Evolutionary conservation across 1,284 basidiomycete species (phyloP).

Genomic region (Trichosporon coremiiforme): DNA sequence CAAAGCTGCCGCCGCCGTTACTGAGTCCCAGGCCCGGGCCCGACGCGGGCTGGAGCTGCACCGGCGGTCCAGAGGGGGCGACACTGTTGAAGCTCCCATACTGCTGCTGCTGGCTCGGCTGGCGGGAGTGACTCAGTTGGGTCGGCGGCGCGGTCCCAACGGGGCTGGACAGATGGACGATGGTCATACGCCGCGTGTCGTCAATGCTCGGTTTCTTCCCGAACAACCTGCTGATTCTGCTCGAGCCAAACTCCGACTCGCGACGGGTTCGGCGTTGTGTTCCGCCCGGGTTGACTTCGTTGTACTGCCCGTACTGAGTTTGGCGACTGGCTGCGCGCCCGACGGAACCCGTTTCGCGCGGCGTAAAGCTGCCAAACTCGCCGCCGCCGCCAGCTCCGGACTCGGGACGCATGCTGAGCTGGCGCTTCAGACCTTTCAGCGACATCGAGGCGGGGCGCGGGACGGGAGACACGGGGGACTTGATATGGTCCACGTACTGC

Average conservation of each 20-base stretch:
- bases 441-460: constrained; percentile 24
- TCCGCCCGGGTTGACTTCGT: neutral
- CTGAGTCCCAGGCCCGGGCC: neutral
- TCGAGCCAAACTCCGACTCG: neutral
- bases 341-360: neutral
- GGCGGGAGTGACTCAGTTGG: neutral
- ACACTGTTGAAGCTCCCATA: neutral
- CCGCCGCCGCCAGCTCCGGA: neutral
- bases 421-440: constrained; percentile 22
- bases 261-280: neutral
- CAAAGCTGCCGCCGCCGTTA: neutral
- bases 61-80: neutral
- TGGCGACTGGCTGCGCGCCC: neutral
- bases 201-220: constrained; percentile 3
- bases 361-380: neutral
- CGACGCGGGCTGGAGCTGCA: neutral
- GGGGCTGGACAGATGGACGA: constrained; percentile 28
- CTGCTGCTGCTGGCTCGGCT: neutral
- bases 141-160: constrained; percentile 26
- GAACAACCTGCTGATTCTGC: neutral
- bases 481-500: constrained; percentile 22
- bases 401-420: constrained; percentile 17
- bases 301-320: constrained; percentile 6
- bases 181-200: constrained; percentile 25
- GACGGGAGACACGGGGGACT: constrained; percentile 6